Conservation (phyloP, 305 asterid genomes). For the Solanum hybrid region DNA sequence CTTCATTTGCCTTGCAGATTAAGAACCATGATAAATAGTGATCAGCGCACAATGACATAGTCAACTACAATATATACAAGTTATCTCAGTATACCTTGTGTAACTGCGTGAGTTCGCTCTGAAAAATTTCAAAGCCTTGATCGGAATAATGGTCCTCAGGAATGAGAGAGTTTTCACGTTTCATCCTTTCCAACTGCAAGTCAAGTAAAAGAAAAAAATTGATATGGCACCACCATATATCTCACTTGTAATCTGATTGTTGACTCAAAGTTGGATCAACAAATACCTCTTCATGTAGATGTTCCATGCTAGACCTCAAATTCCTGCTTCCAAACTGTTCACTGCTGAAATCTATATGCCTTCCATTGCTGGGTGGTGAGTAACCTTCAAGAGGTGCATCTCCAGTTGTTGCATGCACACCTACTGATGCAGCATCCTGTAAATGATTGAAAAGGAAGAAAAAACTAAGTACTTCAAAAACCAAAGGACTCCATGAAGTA, state of each 20-base stretch:
- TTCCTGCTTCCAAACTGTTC: slow-evolving; percentile 38
- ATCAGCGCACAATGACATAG: neutral
- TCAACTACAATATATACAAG: neutral
- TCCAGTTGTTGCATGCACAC: slow-evolving; percentile 13
- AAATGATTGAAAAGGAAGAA: neutral
- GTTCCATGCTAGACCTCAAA: slow-evolving; percentile 77
- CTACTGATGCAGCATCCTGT: slow-evolving; percentile 28
- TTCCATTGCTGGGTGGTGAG: slow-evolving; percentile 27
- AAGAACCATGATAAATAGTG: slow-evolving; percentile 6
- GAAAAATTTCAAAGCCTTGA: slow-evolving; percentile 32
- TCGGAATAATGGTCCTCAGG: slow-evolving; percentile 29
- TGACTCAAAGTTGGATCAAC: neutral
- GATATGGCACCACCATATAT: neutral
- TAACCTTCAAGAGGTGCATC: slow-evolving; percentile 15
- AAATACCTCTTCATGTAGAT: slow-evolving; percentile 80
- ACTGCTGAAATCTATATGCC: slow-evolving; percentile 14
- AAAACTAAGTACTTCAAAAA: neutral
- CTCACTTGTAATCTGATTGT: neutral
- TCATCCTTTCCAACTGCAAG: slow-evolving; percentile 92
- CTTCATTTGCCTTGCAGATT: slow-evolving; percentile 64
- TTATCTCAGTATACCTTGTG: slow-evolving; percentile 38
- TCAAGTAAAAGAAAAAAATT: neutral
- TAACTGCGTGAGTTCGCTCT: slow-evolving; percentile 49
- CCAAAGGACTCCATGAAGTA: neutral
- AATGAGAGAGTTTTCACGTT: slow-evolving; percentile 52